Percentiles rank a stretch among this genome's conserved stretches.
Conservation (phyloP, 2,329 filamentous ascomycete species). For the Trichoderma sp. region DNA sequence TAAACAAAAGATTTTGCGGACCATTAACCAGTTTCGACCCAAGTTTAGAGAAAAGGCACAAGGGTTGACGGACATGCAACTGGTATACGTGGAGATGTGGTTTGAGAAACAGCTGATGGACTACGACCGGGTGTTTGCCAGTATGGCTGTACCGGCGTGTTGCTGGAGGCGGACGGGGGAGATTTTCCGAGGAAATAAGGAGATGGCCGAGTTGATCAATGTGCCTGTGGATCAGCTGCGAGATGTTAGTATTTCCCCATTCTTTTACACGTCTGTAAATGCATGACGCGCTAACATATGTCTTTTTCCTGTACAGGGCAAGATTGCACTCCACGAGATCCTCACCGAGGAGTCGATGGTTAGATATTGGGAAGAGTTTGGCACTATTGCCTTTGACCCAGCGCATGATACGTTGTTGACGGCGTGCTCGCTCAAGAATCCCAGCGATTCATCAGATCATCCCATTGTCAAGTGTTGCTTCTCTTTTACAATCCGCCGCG, state of each 20-base stretch:
- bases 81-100: constrained; percentile 98
- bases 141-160: constrained; percentile 97
- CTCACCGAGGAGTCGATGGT: constrained; percentile 92
- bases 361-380: constrained; percentile 98
- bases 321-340: constrained; percentile 92
- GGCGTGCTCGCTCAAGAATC: constrained; percentile 85
- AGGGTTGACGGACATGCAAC: constrained; percentile 84
- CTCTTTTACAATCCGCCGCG: constrained; percentile 92
- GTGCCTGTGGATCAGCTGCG: constrained; percentile 86
- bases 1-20: constrained; percentile 86
- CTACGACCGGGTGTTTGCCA: constrained; percentile 96
- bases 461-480: constrained; percentile 90
- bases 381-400: constrained; percentile 92
- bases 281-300: neutral
- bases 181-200: constrained; percentile 95
- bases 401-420: constrained; percentile 93
- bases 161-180: constrained; percentile 96
- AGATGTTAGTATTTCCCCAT: constrained; percentile 63
- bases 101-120: constrained; percentile 96
- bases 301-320: constrained; percentile 58
- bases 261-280: neutral
- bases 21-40: constrained; percentile 88
- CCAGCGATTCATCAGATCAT: constrained; percentile 64
- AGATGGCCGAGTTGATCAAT: constrained; percentile 95
- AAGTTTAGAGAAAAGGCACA: constrained; percentile 97